Percentiles rank a stretch among this genome's conserved stretches.
These are phyloP conservation scores for Oryza rufipogon DNA, from an alignment of 176 grass and related monocot species.

Conservation along the genomic window DNA sequence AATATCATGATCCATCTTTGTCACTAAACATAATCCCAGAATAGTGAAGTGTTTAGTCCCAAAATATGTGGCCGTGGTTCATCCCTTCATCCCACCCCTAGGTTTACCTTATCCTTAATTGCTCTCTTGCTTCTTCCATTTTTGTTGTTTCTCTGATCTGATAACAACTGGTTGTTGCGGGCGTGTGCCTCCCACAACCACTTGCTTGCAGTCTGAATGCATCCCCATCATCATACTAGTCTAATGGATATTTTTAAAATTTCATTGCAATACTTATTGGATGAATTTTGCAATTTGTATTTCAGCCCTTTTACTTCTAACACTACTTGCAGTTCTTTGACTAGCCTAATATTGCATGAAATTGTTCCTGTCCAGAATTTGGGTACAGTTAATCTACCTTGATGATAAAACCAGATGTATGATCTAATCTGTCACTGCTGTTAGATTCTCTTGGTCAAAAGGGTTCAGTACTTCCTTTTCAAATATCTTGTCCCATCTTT, in stretches of 20 bases:
- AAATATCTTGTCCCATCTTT: conserved; percentile 42
- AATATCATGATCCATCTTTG: conserved; percentile 16
- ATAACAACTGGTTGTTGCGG: conserved; percentile 46
- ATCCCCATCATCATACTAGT: conserved; percentile 42
- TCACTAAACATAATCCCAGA: conserved; percentile 1
- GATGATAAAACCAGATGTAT: conserved; percentile 28
- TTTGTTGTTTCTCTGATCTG: conserved; percentile 47
- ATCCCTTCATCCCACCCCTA: conserved; percentile 42
- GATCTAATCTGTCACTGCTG: conserved; percentile 26
- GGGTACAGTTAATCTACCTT: not conserved
- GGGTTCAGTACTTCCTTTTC: conserved; percentile 17
- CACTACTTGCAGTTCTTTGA: not conserved
- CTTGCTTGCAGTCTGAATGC: conserved; percentile 43
- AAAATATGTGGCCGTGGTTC: conserved; percentile 45
- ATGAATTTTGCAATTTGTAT: conserved; percentile 10
- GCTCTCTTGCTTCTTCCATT: conserved; percentile 36
- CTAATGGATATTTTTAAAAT: conserved; percentile 25
- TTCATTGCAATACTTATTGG: not conserved
- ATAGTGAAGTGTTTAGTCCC: conserved; percentile 22
- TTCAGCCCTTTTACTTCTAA: conserved; percentile 8
- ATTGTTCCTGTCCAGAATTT: conserved; percentile 20
- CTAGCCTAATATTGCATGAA: not conserved
- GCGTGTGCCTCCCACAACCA: conserved; percentile 63
- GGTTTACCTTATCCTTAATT: conserved; percentile 59
- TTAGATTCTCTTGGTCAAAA: conserved; percentile 29